Evolutionary conservation across 2,329 filamentous ascomycete species (phyloP).

Genomic region (Penicillium sp.): DNA sequence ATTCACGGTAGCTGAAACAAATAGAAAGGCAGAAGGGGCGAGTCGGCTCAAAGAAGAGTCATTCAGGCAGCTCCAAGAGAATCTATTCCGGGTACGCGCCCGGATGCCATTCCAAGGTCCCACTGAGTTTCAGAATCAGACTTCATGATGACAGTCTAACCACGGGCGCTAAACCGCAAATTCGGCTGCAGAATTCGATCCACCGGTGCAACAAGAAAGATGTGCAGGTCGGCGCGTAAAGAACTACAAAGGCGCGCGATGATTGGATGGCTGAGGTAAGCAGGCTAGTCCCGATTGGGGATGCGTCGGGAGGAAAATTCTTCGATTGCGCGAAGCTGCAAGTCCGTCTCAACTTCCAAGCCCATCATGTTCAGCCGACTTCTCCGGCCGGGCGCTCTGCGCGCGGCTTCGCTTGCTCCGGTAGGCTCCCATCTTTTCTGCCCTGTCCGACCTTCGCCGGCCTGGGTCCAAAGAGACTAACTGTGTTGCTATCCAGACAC

Average conservation of each 20-base stretch:
- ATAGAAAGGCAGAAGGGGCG: conserved; percentile 5
- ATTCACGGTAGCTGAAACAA: conserved; percentile 12
- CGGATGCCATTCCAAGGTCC: conserved; percentile 24
- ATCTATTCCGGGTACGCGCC: conserved; percentile 30
- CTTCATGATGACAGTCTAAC: conserved; percentile 15
- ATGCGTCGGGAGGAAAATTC: conserved; percentile 32
- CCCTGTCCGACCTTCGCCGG: background rate
- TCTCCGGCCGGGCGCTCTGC: conserved; percentile 41
- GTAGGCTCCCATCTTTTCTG: conserved; percentile 24
- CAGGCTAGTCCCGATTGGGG: conserved; percentile 26
- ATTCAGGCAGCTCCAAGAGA: conserved; percentile 13
- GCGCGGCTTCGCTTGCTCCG: conserved; percentile 34
- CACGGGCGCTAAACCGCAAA: conserved; percentile 14
- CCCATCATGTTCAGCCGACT: conserved; percentile 41
- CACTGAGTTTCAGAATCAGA: conserved; percentile 20
- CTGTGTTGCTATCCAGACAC: conserved; percentile 25
- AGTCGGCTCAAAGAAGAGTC: conserved; percentile 6
- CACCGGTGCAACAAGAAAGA: conserved; percentile 2
- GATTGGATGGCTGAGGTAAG: conserved; percentile 25
- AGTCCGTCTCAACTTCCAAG: conserved; percentile 15
- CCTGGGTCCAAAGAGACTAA: conserved; percentile 14
- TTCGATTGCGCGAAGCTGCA: conserved; percentile 24
- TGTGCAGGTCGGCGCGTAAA: conserved; percentile 19
- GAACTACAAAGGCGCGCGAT: conserved; percentile 3
- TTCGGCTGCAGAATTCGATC: conserved; percentile 7